phyloP scores from a whole-genome alignment of 306 rosid genomes.

The Benincasa hispida region DNA sequence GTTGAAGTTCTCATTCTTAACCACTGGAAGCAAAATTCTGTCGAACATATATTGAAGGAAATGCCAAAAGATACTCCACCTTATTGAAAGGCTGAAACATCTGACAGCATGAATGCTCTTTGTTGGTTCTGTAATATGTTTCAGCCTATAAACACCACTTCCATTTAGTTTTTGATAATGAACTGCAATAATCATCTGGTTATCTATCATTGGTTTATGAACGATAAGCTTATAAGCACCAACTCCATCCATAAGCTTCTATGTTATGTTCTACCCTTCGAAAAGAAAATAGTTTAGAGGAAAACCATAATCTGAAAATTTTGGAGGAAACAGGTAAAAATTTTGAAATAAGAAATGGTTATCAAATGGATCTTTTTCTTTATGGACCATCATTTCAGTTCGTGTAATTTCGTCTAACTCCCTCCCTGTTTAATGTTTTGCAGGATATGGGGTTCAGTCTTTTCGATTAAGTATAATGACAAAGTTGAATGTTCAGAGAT shows the following conservation, averaged over 20 bases:
- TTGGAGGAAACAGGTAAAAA: background rate
- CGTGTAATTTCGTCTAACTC: background rate
- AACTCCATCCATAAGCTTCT: too few relatives aligned
- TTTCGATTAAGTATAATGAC: conserved; percentile 35
- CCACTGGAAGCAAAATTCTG: background rate
- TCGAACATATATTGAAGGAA: background rate
- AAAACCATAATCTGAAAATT: too few relatives aligned
- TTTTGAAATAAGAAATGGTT: too few relatives aligned
- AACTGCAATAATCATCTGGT: too few relatives aligned
- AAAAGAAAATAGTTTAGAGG: too few relatives aligned
- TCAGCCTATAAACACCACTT: too few relatives aligned
- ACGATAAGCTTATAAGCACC: too few relatives aligned
- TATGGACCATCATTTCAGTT: background rate
- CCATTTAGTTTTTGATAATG: too few relatives aligned
- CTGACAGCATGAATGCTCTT: background rate
- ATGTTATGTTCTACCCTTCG: too few relatives aligned
- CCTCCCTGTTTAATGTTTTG: conserved; percentile 12
- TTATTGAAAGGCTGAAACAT: background rate
- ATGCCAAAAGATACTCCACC: background rate
- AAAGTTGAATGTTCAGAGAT: conserved; percentile 2
- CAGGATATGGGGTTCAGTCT: conserved; percentile 88
- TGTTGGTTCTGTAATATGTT: background rate
- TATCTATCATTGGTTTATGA: too few relatives aligned
- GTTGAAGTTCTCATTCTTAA: background rate
- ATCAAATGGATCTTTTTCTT: too few relatives aligned